Base-by-base conservation (phyloP, 2,329 filamentous ascomycete genomes). In the Didymella pinodella region DNA sequence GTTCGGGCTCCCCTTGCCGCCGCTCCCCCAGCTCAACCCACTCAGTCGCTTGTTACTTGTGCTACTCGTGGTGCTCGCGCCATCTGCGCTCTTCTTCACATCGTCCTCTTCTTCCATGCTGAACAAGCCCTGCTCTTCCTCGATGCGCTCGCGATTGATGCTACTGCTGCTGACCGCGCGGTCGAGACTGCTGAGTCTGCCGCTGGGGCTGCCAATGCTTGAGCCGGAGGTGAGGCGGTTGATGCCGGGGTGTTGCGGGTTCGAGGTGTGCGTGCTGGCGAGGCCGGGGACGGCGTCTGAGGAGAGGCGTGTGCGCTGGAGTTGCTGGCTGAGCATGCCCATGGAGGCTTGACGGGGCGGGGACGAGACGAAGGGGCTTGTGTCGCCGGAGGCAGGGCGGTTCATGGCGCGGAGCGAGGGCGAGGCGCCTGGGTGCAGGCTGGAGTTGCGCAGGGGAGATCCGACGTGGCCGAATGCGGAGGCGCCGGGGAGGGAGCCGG, bases 241-340 rank as follows among this genome's bases (percentile, higher is more conserved):
- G 66, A 93, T 91, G 87, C 68, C 96, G 87, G 92, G 93, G 92
- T 73, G 88, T 18, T 74, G 62, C 2, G 72, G 70, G 22, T 65
- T 67, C 25, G 65, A 68, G 26, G 66, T 65, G 7, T 71, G 65
- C 10, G 61, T 61, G 51, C n/a, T 38, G 41, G 20, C 11, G 11
- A 43, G 29, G 3, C 43, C 45, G 12, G 34, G 22, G 29, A 63
- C 55, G 20, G 72, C 72, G 20, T 76, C 74, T 29, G 70, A 70
- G 3, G 77, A 75, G 7, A 80, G 67, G 12, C 80, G 76, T 7
- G 78, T 80, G 34, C 81, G 77, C 60, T 80, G 77, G 61, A 86
- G 71, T 64, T 85, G 85, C 68, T 87, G 84, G 46, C 84, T 86
- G 54, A 88, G 84, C 81, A 86, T 86, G 51, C 84, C 85, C 80